Percentiles rank a stretch among this genome's conserved stretches.
Conservation (phyloP, 2,329 filamentous ascomycete genomes). For the Bretziella fagacearum region DNA sequence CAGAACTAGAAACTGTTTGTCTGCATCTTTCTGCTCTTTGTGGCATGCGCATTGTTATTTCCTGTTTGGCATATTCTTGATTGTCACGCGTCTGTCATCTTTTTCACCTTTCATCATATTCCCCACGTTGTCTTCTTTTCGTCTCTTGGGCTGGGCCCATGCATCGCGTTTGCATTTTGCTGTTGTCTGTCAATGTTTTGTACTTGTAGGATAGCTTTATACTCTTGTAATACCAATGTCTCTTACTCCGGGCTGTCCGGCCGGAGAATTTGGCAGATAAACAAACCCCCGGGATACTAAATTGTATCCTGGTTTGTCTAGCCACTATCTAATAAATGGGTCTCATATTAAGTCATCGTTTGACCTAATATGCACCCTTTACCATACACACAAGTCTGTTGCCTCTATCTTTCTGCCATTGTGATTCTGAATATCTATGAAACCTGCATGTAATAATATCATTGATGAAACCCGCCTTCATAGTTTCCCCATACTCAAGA, state of each 20-base stretch:
- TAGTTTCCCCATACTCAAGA: too few relatives aligned
- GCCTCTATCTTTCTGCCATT: neutral
- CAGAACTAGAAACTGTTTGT: too few relatives aligned
- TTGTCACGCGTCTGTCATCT: neutral
- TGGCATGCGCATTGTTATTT: too few relatives aligned
- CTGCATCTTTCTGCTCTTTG: too few relatives aligned
- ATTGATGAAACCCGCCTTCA: too few relatives aligned
- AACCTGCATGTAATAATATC: neutral
- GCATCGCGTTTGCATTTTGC: neutral
- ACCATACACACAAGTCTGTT: too few relatives aligned
- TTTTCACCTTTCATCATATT: neutral
- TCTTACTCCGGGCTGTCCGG: neutral
- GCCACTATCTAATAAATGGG: neutral
- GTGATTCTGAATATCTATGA: neutral
- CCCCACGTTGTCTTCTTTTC: conserved; percentile 1
- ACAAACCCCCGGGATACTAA: too few relatives aligned
- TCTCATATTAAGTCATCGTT: neutral
- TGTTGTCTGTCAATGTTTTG: conserved; percentile 4
- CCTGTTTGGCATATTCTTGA: too few relatives aligned
- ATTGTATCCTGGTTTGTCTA: neutral
- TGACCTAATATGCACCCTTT: too few relatives aligned
- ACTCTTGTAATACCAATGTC: conserved; percentile 13
- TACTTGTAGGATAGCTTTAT: conserved; percentile 8
- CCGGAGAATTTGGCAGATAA: too few relatives aligned
- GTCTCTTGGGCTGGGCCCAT: neutral